Evolutionary conservation across 805 yeast species (phyloP).

Genomic region (fission yeast (Schizosaccharomyces pombe)): ASM294v3 CU329670.1:2258001-2258500

Average conservation of each 20-base stretch:
- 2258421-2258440: slow-evolving; percentile 35
- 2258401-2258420: slow-evolving; percentile 46
- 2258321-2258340: neutral
- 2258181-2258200: neutral
- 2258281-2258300: too few relatives aligned
- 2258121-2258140: neutral
- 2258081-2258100: neutral
- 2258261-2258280: too few relatives aligned
- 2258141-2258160: neutral
- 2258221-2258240: too few relatives aligned
- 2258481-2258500: slow-evolving; percentile 56
- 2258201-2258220: neutral
- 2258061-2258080: neutral
- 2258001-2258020: neutral
- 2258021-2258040: neutral
- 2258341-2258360: neutral
- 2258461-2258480: slow-evolving; percentile 47
- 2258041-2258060: neutral
- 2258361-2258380: slow-evolving; percentile 25
- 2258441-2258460: slow-evolving; percentile 60
- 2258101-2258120: neutral
- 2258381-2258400: slow-evolving; percentile 49
- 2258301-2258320: neutral
- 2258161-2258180: neutral
- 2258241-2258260: too few relatives aligned